These are phyloP conservation scores for Sarcodon aspratus DNA, from an alignment of 768 basidiomycete species.

Conservation along the genomic window DNA sequence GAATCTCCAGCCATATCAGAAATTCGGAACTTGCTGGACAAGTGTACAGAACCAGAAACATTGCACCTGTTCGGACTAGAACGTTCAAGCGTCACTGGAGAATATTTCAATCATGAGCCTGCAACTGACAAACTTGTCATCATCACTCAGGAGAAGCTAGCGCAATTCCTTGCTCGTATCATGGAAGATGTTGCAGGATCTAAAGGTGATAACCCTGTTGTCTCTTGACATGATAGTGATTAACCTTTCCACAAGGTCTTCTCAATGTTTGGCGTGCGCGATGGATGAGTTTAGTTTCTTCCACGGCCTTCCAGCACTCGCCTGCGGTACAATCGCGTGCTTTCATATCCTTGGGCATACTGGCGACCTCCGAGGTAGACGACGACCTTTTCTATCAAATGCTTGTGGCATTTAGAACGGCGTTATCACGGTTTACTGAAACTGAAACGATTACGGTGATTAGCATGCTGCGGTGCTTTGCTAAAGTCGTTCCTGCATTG, in stretches of 20 bases:
- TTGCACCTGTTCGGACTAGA: constrained; percentile 66
- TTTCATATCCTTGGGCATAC: constrained; percentile 71
- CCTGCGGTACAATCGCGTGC: constrained; percentile 83
- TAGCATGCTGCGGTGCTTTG: constrained; percentile 83
- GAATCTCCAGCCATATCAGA: constrained; percentile 44
- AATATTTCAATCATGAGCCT: constrained; percentile 50
- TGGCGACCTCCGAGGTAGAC: constrained; percentile 79
- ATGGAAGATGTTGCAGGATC: constrained; percentile 57
- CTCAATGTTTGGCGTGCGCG: constrained; percentile 86
- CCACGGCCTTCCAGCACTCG: constrained; percentile 84
- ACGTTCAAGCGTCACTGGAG: constrained; percentile 53
- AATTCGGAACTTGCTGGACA: constrained; percentile 50
- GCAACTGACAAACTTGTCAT: constrained; percentile 41
- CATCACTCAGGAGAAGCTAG: constrained; percentile 56
- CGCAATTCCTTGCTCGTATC: constrained; percentile 48
- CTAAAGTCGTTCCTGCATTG: constrained; percentile 64
- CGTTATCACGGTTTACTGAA: constrained; percentile 46
- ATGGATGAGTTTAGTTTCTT: constrained; percentile 85
- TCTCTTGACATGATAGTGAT: constrained; percentile 4
- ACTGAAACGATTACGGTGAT: constrained; percentile 62
- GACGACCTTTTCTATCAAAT: constrained; percentile 93
- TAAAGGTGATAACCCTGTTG: constrained; percentile 33
- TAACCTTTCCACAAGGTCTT: constrained; percentile 32
- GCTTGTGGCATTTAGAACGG: constrained; percentile 73
- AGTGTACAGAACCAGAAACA: constrained; percentile 42